Evolutionary conservation across 129 eudicot genomes (phyloP).

Genomic region (Flaveria linearis): DNA sequence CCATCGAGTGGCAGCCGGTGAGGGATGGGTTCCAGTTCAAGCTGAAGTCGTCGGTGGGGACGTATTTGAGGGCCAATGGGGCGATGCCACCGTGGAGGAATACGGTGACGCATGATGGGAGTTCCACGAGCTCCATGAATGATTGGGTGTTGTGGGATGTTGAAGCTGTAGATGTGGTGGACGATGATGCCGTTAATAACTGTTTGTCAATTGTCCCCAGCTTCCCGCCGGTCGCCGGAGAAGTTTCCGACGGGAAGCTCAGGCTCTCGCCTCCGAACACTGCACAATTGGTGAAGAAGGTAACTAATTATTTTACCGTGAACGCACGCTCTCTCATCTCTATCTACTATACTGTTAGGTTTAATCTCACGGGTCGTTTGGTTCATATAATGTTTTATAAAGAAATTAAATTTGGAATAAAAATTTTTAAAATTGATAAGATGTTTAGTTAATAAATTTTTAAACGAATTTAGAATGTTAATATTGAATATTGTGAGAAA

Average conservation of each 20-base stretch:
- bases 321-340: too few species aligned
- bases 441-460: too few species aligned
- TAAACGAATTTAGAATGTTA: too few species aligned
- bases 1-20: slow-evolving; percentile 78
- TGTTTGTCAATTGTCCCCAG: slow-evolving; percentile 56
- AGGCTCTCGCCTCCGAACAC: slow-evolving; percentile 24
- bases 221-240: slow-evolving; percentile 52
- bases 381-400: too few species aligned
- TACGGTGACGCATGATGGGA: slow-evolving; percentile 68
- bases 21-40: slow-evolving; percentile 80
- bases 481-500: too few species aligned
- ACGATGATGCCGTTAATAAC: slow-evolving; percentile 43
- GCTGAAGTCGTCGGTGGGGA: slow-evolving; percentile 55
- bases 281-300: slow-evolving; percentile 26
- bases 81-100: slow-evolving; percentile 92
- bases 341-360: too few species aligned
- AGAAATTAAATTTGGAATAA: too few species aligned
- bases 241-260: slow-evolving; percentile 44
- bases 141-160: slow-evolving; percentile 77
- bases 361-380: too few species aligned
- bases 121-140: slow-evolving; percentile 43
- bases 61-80: slow-evolving; percentile 79
- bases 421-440: too few species aligned
- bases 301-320: slow-evolving; percentile 7
- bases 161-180: slow-evolving; percentile 54